Conservation (phyloP, 2,329 filamentous ascomycete genomes). For the Tolypocladium nubicola region DNA sequence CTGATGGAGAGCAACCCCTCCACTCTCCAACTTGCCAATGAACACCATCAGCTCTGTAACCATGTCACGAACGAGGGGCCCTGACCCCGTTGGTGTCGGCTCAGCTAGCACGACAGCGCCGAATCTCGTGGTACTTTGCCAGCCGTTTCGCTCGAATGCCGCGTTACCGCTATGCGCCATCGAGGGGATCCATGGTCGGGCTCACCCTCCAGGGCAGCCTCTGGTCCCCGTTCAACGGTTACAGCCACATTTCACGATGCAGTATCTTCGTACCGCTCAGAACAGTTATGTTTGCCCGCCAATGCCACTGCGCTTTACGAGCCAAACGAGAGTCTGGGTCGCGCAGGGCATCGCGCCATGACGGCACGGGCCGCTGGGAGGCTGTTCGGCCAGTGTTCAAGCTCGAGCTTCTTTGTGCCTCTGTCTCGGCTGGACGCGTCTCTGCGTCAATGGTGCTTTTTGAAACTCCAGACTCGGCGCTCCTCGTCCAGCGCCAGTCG, state of each 20-base stretch:
- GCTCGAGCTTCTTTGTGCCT: background rate
- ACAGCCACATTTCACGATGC: too few species aligned
- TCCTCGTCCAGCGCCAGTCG: background rate
- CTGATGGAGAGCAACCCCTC: background rate
- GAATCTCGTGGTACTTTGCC: background rate
- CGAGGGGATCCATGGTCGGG: too few species aligned
- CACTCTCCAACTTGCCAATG: background rate
- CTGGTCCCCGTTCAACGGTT: too few species aligned
- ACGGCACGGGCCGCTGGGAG: background rate
- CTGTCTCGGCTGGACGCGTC: background rate
- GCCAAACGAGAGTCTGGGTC: too few species aligned
- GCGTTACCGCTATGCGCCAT: too few species aligned
- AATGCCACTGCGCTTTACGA: too few species aligned
- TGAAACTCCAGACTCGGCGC: background rate
- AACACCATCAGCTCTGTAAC: background rate
- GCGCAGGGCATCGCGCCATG: too few species aligned
- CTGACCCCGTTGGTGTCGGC: background rate
- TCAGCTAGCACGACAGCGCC: background rate
- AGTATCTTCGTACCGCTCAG: too few species aligned
- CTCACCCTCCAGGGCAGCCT: too few species aligned
- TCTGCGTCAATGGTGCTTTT: background rate
- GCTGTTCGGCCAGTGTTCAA: background rate
- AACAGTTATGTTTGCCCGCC: too few species aligned
- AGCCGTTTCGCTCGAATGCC: background rate
- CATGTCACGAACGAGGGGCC: background rate